A percentile compares a stretch with the other conserved stretches of the same genome.
phyloP scores from a whole-genome alignment of 2,329 filamentous ascomycete species.

The Lachnellula willkommii region DNA sequence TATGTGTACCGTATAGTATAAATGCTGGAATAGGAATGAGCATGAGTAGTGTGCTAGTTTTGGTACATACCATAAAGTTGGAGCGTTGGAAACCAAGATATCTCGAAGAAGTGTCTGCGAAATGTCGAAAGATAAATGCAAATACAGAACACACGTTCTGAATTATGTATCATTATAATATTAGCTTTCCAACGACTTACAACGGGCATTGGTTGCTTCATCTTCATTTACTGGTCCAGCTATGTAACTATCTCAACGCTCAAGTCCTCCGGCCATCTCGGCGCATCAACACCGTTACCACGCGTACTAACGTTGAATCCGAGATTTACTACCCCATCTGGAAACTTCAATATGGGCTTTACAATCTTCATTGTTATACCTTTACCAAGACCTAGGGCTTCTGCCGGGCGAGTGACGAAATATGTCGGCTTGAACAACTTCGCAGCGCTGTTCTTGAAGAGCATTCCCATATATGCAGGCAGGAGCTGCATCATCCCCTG shows the following conservation, averaged over 20 bases:
- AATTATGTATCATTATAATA: too few relatives aligned
- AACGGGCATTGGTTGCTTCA: too few relatives aligned
- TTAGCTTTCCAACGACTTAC: too few relatives aligned
- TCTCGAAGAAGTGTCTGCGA: too few relatives aligned
- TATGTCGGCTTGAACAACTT: conserved; percentile 43
- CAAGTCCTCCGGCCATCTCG: conserved; percentile 44
- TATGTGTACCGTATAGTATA: too few relatives aligned
- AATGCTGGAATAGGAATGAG: too few relatives aligned
- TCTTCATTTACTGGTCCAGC: conserved; percentile 6
- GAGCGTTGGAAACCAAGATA: too few relatives aligned
- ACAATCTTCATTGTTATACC: conserved; percentile 32
- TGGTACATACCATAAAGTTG: too few relatives aligned
- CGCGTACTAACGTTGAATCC: conserved; percentile 45
- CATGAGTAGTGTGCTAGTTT: too few relatives aligned
- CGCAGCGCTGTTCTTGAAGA: conserved; percentile 35
- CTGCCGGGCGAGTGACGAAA: conserved; percentile 40
- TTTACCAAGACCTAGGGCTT: conserved; percentile 32
- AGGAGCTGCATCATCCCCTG: conserved; percentile 42
- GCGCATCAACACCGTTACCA: conserved; percentile 44
- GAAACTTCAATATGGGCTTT: conserved; percentile 41
- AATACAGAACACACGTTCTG: too few relatives aligned
- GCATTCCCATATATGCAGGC: conserved; percentile 37
- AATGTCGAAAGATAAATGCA: too few relatives aligned
- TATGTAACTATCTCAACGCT: conserved; percentile 33
- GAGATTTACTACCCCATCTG: conserved; percentile 34